Conservation (phyloP, 2,329 filamentous ascomycete genomes). For the Teratosphaeria epicoccoides region DNA sequence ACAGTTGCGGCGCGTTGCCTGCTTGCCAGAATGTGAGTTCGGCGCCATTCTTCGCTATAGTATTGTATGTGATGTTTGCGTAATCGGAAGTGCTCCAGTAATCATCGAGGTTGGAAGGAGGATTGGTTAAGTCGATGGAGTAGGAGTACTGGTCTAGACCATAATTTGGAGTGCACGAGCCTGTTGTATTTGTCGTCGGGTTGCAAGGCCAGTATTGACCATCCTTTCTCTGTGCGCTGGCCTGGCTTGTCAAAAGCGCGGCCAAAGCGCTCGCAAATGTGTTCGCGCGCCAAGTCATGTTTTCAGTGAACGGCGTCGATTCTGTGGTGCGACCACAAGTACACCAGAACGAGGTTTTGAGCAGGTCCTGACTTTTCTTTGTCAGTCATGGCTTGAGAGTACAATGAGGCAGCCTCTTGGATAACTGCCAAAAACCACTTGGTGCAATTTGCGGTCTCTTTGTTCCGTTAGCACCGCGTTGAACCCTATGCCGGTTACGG, state of each 20-base stretch:
- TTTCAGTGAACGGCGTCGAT: not conserved
- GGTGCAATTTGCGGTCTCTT: not conserved
- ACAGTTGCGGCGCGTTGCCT: constrained; percentile 2
- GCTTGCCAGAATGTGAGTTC: not conserved
- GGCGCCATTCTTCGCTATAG: not conserved
- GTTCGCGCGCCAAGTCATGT: not conserved
- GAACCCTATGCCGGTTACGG: not conserved
- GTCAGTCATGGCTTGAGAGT: no score
- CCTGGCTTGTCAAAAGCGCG: not conserved
- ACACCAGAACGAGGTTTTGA: no score
- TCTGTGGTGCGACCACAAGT: not conserved
- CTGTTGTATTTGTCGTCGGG: not conserved
- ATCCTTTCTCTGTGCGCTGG: not conserved
- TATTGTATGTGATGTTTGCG: not conserved
- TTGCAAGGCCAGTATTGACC: not conserved
- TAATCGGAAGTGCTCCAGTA: not conserved
- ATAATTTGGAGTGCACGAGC: not conserved
- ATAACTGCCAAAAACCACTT: no score
- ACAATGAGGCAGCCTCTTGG: no score
- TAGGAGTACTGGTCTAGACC: not conserved
- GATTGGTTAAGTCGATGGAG: not conserved
- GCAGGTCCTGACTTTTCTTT: no score
- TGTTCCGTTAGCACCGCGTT: not conserved
- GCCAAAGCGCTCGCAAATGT: not conserved
- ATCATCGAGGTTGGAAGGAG: not conserved